A percentile compares a stretch with the other conserved stretches of the same genome.
phyloP scores from a whole-genome alignment of 176 grass and related monocot species.

The Musa troglodytarum region DNA sequence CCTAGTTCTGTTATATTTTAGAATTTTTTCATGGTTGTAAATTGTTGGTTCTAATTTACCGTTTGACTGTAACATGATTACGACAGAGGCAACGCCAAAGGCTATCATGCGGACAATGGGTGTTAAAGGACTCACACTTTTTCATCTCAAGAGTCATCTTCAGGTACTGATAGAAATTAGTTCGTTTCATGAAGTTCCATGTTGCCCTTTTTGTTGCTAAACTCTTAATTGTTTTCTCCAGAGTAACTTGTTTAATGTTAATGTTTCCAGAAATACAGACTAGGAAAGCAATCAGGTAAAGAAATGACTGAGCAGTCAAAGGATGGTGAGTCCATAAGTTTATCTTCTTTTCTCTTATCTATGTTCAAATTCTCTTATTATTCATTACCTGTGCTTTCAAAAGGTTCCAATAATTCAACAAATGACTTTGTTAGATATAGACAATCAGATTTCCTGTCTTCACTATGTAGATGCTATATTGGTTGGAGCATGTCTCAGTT shows the following conservation, averaged over 20 bases:
- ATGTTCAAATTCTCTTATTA: background rate
- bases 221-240: background rate
- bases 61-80: background rate
- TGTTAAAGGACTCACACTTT: constrained; percentile 90
- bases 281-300: constrained; percentile 92
- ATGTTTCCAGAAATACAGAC: constrained; percentile 75
- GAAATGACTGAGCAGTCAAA: constrained; percentile 76
- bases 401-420: background rate
- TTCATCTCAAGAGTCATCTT: constrained; percentile 98
- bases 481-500: too few relatives aligned
- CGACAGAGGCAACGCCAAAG: constrained; percentile 90
- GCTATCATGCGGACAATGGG: constrained; percentile 98
- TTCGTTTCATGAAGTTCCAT: constrained; percentile 5
- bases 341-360: constrained; percentile 12
- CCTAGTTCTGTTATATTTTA: background rate
- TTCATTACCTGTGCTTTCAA: background rate
- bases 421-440: too few relatives aligned
- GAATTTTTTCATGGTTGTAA: background rate
- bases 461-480: too few relatives aligned
- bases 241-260: constrained; percentile 10
- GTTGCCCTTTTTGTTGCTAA: constrained; percentile 11
- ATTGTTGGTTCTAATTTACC: background rate
- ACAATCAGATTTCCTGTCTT: too few relatives aligned
- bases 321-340: constrained; percentile 58
- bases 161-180: constrained; percentile 37